phyloP scores from a whole-genome alignment of 345 rosid species.

The Mangifera indica region DNA sequence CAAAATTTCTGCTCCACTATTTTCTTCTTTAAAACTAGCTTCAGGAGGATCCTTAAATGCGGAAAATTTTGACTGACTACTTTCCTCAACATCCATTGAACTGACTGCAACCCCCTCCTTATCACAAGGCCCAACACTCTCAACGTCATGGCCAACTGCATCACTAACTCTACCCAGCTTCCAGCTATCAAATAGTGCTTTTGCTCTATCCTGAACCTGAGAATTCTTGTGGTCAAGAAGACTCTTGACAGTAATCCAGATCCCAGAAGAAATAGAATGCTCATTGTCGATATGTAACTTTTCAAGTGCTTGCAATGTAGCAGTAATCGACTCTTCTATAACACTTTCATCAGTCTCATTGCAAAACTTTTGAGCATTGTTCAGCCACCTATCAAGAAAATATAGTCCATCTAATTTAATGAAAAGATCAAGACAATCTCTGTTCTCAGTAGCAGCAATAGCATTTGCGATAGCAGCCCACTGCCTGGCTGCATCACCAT shows the following conservation, averaged over 20 bases:
- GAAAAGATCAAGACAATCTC: slow-evolving; percentile 89
- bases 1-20: slow-evolving; percentile 32
- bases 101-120: slow-evolving; percentile 31
- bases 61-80: slow-evolving; percentile 36
- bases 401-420: slow-evolving; percentile 75
- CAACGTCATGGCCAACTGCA: slow-evolving; percentile 26
- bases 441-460: slow-evolving; percentile 73
- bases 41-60: slow-evolving; percentile 33
- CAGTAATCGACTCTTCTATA: slow-evolving; percentile 71
- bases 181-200: slow-evolving; percentile 60
- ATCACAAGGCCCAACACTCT: slow-evolving; percentile 27
- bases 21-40: slow-evolving; percentile 38
- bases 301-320: slow-evolving; percentile 65
- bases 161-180: slow-evolving; percentile 38
- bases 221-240: slow-evolving; percentile 66
- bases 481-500: slow-evolving; percentile 76
- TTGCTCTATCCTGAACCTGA: slow-evolving; percentile 68
- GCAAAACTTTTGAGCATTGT: slow-evolving; percentile 50
- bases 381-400: slow-evolving; percentile 75
- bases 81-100: slow-evolving; percentile 28
- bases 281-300: slow-evolving; percentile 66
- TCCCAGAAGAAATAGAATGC: slow-evolving; percentile 68
- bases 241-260: slow-evolving; percentile 59
- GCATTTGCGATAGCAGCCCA: slow-evolving; percentile 89
- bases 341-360: slow-evolving; percentile 45